Percentiles rank a stretch among this genome's conserved stretches.
phyloP scores from a whole-genome alignment of 768 basidiomycete genomes.

The Leccinum uliginosum region DNA sequence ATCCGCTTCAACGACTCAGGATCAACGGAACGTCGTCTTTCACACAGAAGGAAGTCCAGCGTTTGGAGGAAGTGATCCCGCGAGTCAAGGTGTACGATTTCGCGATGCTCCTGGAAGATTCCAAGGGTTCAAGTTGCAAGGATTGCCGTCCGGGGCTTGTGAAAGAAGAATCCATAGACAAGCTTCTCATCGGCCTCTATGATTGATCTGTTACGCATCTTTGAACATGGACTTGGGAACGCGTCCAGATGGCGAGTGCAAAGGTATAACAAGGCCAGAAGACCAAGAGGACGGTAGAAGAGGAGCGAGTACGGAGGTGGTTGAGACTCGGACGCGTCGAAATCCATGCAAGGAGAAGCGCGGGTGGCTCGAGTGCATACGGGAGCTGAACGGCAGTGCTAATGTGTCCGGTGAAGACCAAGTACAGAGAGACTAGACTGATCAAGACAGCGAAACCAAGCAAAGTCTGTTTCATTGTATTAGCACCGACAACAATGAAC shows the following conservation, averaged over 20 bases:
- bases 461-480: conserved; percentile 50
- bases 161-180: too few relatives aligned
- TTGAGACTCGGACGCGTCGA: conserved; percentile 66
- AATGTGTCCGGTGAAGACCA: conserved; percentile 37
- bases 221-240: too few relatives aligned
- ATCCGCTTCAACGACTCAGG: neutral
- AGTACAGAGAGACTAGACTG: conserved; percentile 41
- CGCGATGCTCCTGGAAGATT: neutral
- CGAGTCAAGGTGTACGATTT: neutral
- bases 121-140: neutral
- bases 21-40: neutral
- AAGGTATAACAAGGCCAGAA: conserved; percentile 75
- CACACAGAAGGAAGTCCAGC: neutral
- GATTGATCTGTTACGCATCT: too few relatives aligned
- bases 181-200: too few relatives aligned
- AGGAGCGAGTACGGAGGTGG: conserved; percentile 64
- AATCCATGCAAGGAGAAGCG: conserved; percentile 42
- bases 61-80: neutral
- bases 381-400: conserved; percentile 39
- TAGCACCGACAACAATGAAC: neutral
- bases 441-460: conserved; percentile 43
- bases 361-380: conserved; percentile 56
- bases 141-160: neutral
- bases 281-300: conserved; percentile 69
- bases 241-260: conserved; percentile 49